Evolutionary conservation across 1,284 basidiomycete genomes (phyloP).

Genomic region (Phylloboletellus chloephorus): DNA sequence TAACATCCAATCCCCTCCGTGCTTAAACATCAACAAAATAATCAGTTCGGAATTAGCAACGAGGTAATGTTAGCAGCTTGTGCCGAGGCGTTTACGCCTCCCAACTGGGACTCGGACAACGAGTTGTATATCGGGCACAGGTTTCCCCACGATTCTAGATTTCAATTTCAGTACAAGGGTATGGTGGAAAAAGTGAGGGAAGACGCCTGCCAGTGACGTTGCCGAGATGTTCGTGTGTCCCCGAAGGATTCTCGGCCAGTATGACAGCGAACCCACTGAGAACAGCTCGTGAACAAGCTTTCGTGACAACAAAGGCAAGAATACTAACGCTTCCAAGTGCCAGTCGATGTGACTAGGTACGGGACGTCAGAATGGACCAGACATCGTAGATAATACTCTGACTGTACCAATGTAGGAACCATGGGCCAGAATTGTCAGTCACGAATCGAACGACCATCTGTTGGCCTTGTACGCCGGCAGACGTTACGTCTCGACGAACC

Average conservation of each 20-base stretch:
- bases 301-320: not conserved
- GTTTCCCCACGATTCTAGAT: constrained; percentile 19
- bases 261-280: constrained; percentile 36
- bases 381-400: not conserved
- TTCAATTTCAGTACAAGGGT: too few species aligned
- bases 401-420: constrained; percentile 43
- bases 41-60: constrained; percentile 15
- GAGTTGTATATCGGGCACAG: constrained; percentile 24
- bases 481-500: constrained; percentile 33
- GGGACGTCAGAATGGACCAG: not conserved
- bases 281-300: constrained; percentile 1
- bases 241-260: constrained; percentile 34
- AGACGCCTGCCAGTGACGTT: constrained; percentile 14
- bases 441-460: constrained; percentile 32
- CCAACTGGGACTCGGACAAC: constrained; percentile 17
- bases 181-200: too few species aligned
- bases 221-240: constrained; percentile 14
- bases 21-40: too few species aligned
- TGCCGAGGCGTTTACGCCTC: constrained; percentile 15
- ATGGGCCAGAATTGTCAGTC: constrained; percentile 37
- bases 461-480: constrained; percentile 25
- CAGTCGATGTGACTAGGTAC: constrained; percentile 42
- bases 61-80: constrained; percentile 20
- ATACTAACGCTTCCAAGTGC: constrained; percentile 37
- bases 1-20: too few species aligned